Base-by-base conservation (phyloP, 257 asterid genomes). In the Forsythia viridissima region DNA sequence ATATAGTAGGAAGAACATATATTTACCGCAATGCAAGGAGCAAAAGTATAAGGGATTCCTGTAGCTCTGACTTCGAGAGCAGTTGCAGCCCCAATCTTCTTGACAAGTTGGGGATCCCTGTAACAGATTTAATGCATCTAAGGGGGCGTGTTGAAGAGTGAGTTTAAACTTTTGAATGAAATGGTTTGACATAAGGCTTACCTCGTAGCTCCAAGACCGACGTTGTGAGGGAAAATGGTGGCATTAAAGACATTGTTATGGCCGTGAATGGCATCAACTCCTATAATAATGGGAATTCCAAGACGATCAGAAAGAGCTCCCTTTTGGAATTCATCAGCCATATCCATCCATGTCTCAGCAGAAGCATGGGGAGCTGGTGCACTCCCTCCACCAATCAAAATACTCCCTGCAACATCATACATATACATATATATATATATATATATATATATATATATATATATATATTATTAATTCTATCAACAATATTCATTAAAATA, bases 51-150 rank as follows among this genome's bases (percentile, higher is more conserved):
- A 16, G 67, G 89, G 24, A 86, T 79, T 65, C 89, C 89, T 1
- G 89, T 86, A 40, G 88, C 87, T 77, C 86, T 81, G 72, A 79
- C 84, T 81, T 86, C 89, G 52, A 69, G 86, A 37, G 88, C 89
- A 8, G 89, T 86, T 70, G 89, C 89, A 13, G 75, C 83, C 8
- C 89, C 89, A 70, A 86, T 84, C 75, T 75, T 82, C 57, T 77
- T 86, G 55, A 86, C 63, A 57, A 86, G 76, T 0, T 77, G 77
- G 3, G 87, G 84, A 4, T 86, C 89, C 46, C 89, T 86, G 74
- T 16, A 55, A 20, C 18, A 44, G 20, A 37, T n/a, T 59, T 20
- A 12, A 67, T 5, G 59, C 20, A 48, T 48, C 4, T 48, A 12
- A 59, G 13, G 67, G n/a, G 11, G 66, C 34, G 4, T 16, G 8